Evolutionary conservation across 148 eudicot species (phyloP).

Genomic region (Vaccinium darrowii): DNA sequence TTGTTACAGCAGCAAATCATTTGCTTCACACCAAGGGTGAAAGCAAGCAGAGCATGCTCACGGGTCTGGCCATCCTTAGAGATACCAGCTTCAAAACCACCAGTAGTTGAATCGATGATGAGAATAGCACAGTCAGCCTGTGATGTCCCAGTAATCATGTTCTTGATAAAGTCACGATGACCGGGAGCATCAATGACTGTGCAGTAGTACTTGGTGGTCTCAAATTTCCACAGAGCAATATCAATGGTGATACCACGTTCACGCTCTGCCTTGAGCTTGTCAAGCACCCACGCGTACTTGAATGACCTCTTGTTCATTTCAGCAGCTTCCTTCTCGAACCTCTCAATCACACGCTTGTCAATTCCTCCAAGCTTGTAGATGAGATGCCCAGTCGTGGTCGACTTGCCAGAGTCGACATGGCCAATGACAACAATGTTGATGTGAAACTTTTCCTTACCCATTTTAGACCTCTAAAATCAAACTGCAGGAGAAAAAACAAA

Average conservation of each 20-base stretch:
- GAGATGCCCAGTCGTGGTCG: conserved; percentile 38
- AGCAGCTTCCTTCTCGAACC: conserved; percentile 46
- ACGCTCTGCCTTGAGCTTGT: conserved; percentile 62
- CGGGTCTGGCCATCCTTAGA: conserved; percentile 66
- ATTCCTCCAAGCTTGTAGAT: conserved; percentile 47
- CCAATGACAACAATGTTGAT: conserved; percentile 37
- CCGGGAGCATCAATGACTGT: conserved; percentile 65
- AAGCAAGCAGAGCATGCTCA: conserved; percentile 57
- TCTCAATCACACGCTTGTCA: conserved; percentile 45
- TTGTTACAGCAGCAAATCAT: conserved; percentile 14
- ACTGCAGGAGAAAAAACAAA: background rate
- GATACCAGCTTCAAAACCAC: conserved; percentile 62
- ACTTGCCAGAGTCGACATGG: conserved; percentile 41
- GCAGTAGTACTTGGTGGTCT: conserved; percentile 64
- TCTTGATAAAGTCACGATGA: conserved; percentile 29
- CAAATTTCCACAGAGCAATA: conserved; percentile 57
- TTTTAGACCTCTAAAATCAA: background rate
- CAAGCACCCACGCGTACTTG: conserved; percentile 44
- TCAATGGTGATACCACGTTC: conserved; percentile 68
- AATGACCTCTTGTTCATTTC: conserved; percentile 46
- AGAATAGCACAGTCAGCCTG: conserved; percentile 53
- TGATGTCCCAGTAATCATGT: too few species aligned
- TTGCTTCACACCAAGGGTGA: conserved; percentile 57
- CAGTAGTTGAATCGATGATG: conserved; percentile 52
- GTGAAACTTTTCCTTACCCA: conserved; percentile 36